A percentile compares a stretch with the other conserved stretches of the same genome.
Evolutionary conservation across 768 basidiomycete species (phyloP).

Genomic region (Lactarius indigo): DNA sequence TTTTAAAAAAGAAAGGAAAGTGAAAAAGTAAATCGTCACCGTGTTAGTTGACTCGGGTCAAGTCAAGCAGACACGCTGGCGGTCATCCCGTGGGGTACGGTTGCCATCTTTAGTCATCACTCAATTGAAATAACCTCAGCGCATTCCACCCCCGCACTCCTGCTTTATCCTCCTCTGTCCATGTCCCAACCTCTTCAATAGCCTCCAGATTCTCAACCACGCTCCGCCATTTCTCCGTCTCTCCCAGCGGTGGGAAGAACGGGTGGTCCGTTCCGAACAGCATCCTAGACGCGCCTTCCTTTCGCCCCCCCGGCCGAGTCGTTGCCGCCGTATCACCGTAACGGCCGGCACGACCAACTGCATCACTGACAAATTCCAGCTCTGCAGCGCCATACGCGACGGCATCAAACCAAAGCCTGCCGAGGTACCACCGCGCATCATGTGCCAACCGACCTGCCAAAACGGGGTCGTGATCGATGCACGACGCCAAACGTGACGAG

Average conservation of each 20-base stretch:
- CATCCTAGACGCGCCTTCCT: conserved; percentile 54
- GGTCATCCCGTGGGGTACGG: too few species aligned
- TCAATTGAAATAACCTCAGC: conserved; percentile 55
- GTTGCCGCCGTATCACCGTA: conserved; percentile 34
- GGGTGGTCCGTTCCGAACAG: conserved; percentile 88
- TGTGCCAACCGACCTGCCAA: conserved; percentile 71
- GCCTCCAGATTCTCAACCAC: conserved; percentile 84
- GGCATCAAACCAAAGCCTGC: conserved; percentile 77
- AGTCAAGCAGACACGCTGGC: not conserved
- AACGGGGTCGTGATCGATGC: conserved; percentile 80
- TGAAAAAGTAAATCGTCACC: not conserved
- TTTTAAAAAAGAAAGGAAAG: not conserved
- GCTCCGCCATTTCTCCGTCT: conserved; percentile 73
- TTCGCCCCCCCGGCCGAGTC: conserved; percentile 34
- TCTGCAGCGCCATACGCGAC: conserved; percentile 90
- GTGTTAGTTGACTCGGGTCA: not conserved
- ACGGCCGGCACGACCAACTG: conserved; percentile 55
- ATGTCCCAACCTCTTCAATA: conserved; percentile 61
- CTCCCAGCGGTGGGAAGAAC: conserved; percentile 79
- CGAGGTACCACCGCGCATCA: conserved; percentile 81
- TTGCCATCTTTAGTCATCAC: not conserved
- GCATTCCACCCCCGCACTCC: conserved; percentile 74
- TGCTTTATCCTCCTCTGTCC: conserved; percentile 55
- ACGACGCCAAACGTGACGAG: conserved; percentile 80
- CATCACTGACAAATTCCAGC: conserved; percentile 70